Evolutionary conservation across 257 asterid genomes (phyloP), one percentile per base, ranked within the genome.

Genomic region (Gentiana macrophylla): DNA sequence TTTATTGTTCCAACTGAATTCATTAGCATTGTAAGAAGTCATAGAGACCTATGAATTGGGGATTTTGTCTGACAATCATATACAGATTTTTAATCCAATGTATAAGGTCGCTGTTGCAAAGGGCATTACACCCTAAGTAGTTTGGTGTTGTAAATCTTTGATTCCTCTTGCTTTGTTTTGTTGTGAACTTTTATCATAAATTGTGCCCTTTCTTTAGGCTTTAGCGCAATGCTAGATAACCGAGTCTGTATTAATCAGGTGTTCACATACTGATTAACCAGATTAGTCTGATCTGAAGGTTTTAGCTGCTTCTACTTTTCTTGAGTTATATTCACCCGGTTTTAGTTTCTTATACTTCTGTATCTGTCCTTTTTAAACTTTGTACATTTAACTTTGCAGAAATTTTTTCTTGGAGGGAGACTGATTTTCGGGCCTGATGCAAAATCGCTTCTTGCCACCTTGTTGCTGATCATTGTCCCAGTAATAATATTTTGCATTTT

Each of bases 371-470:
- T 6, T 2, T 51, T 61, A n/a, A 50, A 12, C 15, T 2, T 35
- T 13, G 36, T 55, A 6, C 37, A 24, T 49, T 56, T 41, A 52
- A 68, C 63, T 68, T 59, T 83, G 80, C 98, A 91, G 98, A 84
- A 81, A 33, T 92, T 92, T 76, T n/a, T 80, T 65, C 69, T 92
- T 11, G 82, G 94, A 43, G 98, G n/a, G 76, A 84, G 98, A 75
- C 74, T 92, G 86, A 84, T 92, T 49, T 87, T 92, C n/a, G 98
- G 98, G 66, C 98, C 98, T 9, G 97, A 92, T 75, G 98, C 98
- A 34, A 84, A 77, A 76, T 87, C 98, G 9, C 71, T 92, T 87
- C 89, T 92, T 44, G 80, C 77, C 82, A 92, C 93, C 64, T 70
- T 92, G 76, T 65, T 81, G 75, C 79, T 87, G 67, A 76, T 92